Base-by-base conservation (phyloP, 83 land plant species). In the Diphasiastrum complanatum region DNA sequence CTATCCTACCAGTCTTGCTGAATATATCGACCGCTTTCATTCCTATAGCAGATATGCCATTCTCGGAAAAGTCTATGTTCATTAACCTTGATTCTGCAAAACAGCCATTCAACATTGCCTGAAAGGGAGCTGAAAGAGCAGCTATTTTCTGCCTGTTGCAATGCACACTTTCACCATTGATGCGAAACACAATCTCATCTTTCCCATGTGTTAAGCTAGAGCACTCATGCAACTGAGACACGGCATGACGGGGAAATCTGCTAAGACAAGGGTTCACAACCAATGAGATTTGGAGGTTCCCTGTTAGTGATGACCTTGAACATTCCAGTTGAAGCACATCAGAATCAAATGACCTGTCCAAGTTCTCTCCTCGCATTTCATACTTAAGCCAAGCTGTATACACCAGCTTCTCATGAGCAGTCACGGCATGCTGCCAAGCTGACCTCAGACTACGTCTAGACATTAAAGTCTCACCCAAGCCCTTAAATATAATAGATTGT, bases 351-450 rank as follows among this genome's bases (percentile, higher is more conserved):
- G n/a, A n/a, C n/a, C n/a, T n/a, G n/a, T n/a, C n/a, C 40, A 71
- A 51, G n/a, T 89, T 92, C 31, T 90, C 89, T 29, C 83, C 86
- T 45, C 68, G 70, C 50, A 86, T 90, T 63, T 83, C 92, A 73
- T 86, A 80, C 47, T 79, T 83, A 38, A 90, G 60, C 97, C 97
- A 90, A 32, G 91, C 85, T 24, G 84, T 86, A 72, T 76, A 86
- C 0, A 90, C 63, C 31, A 90, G 73, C 47, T 76, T 81, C 67
- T 90, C 97, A 55, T 90, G 80, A 16, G 81, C 65, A n/a, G 79
- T 70, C 35, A 51, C 60, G 2, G 92, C 75, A 52, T 77, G 76
- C 68, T 74, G 75, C 76, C 81, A 82, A 30, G 92, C 86, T 18
- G 77, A 75, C 35, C 78, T 80, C 14, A 90, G 82, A 64, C 92